Percentiles rank a stretch among this genome's conserved stretches.
Evolutionary conservation across 345 rosid genomes (phyloP).

Genomic region (Raphanus raphanistrum): DNA sequence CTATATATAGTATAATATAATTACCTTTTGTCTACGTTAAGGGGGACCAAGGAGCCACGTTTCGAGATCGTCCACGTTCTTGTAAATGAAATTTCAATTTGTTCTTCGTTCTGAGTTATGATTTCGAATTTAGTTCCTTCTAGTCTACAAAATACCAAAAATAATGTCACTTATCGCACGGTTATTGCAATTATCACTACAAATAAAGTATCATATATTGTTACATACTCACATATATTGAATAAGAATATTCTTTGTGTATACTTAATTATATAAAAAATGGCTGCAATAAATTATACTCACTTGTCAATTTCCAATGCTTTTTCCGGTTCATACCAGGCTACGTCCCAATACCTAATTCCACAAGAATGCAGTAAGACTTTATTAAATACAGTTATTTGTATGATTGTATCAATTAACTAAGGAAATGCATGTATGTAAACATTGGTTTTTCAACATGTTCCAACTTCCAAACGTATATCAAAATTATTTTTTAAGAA

Average conservation of each 20-base stretch:
- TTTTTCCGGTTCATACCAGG: constrained; percentile 58
- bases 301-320: constrained; percentile 47
- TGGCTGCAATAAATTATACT: constrained; percentile 3
- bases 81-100: constrained; percentile 68
- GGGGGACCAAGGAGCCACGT: constrained; percentile 49
- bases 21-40: constrained; percentile 86
- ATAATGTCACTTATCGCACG: neutral
- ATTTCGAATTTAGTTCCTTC: constrained; percentile 47
- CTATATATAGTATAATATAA: neutral
- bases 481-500: neutral
- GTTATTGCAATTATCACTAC: neutral
- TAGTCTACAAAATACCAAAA: constrained; percentile 45
- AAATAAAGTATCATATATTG: neutral
- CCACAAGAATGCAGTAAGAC: neutral
- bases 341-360: constrained; percentile 84
- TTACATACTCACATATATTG: neutral
- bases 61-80: constrained; percentile 50
- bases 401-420: neutral
- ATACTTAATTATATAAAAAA: neutral
- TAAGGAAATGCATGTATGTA: neutral
- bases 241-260: neutral
- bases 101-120: constrained; percentile 50
- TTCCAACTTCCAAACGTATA: neutral
- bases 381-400: neutral
- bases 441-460: neutral